These are phyloP conservation scores for Ganoderma sinense DNA, from an alignment of 1,284 basidiomycete genomes.

Conservation along the genomic window DNA sequence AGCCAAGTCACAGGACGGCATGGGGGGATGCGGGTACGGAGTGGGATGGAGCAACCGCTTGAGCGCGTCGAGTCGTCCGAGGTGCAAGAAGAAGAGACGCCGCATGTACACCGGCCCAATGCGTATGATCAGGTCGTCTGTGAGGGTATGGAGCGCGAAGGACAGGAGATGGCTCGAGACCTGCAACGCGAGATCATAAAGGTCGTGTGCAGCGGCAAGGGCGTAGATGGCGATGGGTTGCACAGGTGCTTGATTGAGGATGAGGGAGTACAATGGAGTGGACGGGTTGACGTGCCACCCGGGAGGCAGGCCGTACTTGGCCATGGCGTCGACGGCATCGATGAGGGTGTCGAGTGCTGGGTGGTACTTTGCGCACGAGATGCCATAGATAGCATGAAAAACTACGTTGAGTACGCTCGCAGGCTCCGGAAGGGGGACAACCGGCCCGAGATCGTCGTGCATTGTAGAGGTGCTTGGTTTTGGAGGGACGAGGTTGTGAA, in stretches of 20 bases:
- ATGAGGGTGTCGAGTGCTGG: slow-evolving; percentile 41
- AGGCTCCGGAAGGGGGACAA: slow-evolving; percentile 42
- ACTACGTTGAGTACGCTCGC: slow-evolving; percentile 46
- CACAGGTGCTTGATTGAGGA: slow-evolving; percentile 44
- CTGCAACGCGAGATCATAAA: slow-evolving; percentile 46
- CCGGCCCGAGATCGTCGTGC: slow-evolving; percentile 38
- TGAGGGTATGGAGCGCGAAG: slow-evolving; percentile 41
- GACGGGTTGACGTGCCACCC: slow-evolving; percentile 34
- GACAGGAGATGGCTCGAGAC: slow-evolving; percentile 46
- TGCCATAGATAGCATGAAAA: slow-evolving; percentile 45
- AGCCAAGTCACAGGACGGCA: slow-evolving; percentile 43
- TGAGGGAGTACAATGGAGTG: slow-evolving; percentile 40
- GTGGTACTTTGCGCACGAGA: slow-evolving; percentile 45
- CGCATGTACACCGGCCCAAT: slow-evolving; percentile 48
- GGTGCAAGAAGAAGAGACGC: slow-evolving; percentile 49
- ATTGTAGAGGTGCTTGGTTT: slow-evolving; percentile 24
- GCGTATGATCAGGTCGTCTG: slow-evolving; percentile 41
- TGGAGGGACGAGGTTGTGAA: slow-evolving; percentile 43
- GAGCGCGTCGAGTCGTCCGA: slow-evolving; percentile 48
- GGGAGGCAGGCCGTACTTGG: slow-evolving; percentile 42
- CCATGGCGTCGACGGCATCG: slow-evolving; percentile 41
- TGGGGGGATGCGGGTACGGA: slow-evolving; percentile 46
- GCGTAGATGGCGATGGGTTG: slow-evolving; percentile 46
- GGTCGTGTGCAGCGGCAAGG: slow-evolving; percentile 42
- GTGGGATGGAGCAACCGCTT: slow-evolving; percentile 48